Evolutionary conservation across 1,139 yeast species (phyloP).

Genomic region (Debaryomyces sp.): DNA sequence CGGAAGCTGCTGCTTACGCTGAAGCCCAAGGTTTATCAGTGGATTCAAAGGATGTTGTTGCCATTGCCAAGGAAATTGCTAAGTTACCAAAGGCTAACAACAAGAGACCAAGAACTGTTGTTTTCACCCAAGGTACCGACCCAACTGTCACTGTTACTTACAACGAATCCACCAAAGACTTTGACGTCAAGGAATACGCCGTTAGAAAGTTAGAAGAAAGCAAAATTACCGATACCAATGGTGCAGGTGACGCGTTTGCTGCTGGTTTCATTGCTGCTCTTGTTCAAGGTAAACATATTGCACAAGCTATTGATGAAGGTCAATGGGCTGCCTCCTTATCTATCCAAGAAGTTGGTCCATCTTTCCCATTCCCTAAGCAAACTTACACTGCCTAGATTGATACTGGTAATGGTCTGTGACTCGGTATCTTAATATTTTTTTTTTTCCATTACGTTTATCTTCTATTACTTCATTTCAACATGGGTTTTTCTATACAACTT

Average conservation of each 20-base stretch:
- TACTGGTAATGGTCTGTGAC: constrained; percentile 2
- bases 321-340: constrained; percentile 96
- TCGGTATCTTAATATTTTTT: constrained; percentile 3
- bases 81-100: constrained; percentile 75
- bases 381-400: constrained; percentile 41
- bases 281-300: constrained; percentile 69
- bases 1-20: constrained; percentile 95
- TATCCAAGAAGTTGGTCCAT: constrained; percentile 91
- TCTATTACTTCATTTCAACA: constrained; percentile 17
- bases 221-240: constrained; percentile 88
- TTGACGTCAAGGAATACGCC: constrained; percentile 53
- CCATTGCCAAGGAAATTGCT: constrained; percentile 83
- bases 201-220: constrained; percentile 71
- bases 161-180: constrained; percentile 49
- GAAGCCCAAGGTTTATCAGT: constrained; percentile 70
- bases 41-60: constrained; percentile 61
- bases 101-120: constrained; percentile 75
- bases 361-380: constrained; percentile 85
- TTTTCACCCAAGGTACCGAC: constrained; percentile 91
- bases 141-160: constrained; percentile 78
- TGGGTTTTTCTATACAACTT: constrained; percentile 12
- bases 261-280: constrained; percentile 95
- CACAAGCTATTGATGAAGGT: constrained; percentile 75
- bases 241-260: constrained; percentile 99
- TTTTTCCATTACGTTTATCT: background rate